These are phyloP conservation scores for Exsudoporus frostii DNA, from an alignment of 768 basidiomycete genomes.

Conservation along the genomic window DNA sequence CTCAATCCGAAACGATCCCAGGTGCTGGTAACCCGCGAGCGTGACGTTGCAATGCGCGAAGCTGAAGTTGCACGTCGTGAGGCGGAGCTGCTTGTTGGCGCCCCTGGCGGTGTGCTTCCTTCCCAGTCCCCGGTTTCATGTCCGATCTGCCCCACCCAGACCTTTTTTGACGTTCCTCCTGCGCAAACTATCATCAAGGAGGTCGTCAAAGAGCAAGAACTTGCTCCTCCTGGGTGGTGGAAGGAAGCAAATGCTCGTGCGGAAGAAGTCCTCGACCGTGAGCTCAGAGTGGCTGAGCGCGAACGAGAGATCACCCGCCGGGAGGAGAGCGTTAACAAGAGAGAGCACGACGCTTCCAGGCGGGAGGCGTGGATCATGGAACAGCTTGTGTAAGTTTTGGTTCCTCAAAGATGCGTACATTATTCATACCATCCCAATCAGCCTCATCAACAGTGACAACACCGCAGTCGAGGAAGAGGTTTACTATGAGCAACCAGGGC, in stretches of 20 bases:
- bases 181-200: slow-evolving; percentile 85
- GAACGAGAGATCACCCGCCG: slow-evolving; percentile 85
- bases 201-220: slow-evolving; percentile 76
- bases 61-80: slow-evolving; percentile 88
- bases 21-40: slow-evolving; percentile 75
- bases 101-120: slow-evolving; percentile 76
- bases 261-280: slow-evolving; percentile 81
- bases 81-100: slow-evolving; percentile 78
- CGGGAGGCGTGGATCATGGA: slow-evolving; percentile 94
- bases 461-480: slow-evolving; percentile 77
- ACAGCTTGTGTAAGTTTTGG: slow-evolving; percentile 69
- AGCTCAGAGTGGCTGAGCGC: slow-evolving; percentile 79
- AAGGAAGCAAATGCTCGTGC: slow-evolving; percentile 63
- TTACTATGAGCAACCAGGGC: slow-evolving; percentile 64
- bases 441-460: slow-evolving; percentile 66
- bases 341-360: slow-evolving; percentile 83
- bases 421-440: slow-evolving; percentile 26
- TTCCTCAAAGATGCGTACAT: not conserved
- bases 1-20: slow-evolving; percentile 82
- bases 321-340: slow-evolving; percentile 79
- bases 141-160: slow-evolving; percentile 53
- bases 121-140: slow-evolving; percentile 51
- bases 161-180: slow-evolving; percentile 56
- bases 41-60: slow-evolving; percentile 76
- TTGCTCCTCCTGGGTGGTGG: slow-evolving; percentile 80